Evolutionary conservation across 1,139 yeast species (phyloP).

Genomic region (Petasospora rhodanensis): DNA sequence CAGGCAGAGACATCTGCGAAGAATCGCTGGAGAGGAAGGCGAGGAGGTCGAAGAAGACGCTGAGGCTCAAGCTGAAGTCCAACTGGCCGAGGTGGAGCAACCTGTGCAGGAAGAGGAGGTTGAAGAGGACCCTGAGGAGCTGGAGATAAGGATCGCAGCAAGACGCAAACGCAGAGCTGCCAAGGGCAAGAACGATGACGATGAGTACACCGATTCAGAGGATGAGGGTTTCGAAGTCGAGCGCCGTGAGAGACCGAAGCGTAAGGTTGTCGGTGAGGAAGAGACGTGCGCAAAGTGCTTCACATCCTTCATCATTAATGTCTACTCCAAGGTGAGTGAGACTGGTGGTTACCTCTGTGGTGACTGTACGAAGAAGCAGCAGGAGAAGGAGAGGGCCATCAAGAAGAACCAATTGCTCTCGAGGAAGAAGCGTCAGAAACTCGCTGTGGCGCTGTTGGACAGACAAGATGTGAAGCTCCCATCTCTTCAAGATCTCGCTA

Average conservation of each 20-base stretch:
- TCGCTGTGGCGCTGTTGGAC: conserved; percentile 82
- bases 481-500: conserved; percentile 76
- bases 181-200: conserved; percentile 32
- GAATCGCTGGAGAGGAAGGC: conserved; percentile 28
- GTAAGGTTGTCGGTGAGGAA: conserved; percentile 39
- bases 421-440: conserved; percentile 66
- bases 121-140: conserved; percentile 25
- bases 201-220: conserved; percentile 31
- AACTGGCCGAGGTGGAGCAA: conserved; percentile 15
- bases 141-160: conserved; percentile 41
- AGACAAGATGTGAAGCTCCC: conserved; percentile 60
- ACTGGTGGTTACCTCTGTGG: conserved; percentile 60
- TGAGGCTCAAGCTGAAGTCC: conserved; percentile 20
- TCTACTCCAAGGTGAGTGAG: conserved; percentile 52
- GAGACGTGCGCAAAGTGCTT: conserved; percentile 60
- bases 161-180: conserved; percentile 29
- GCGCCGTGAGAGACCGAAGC: conserved; percentile 6
- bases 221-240: conserved; percentile 25
- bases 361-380: conserved; percentile 46
- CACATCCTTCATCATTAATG: conserved; percentile 51
- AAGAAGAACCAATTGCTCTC: conserved; percentile 56
- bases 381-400: conserved; percentile 38
- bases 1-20: conserved; percentile 49
- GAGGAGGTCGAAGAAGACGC: conserved; percentile 15
- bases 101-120: conserved; percentile 8